Base-by-base conservation (phyloP, 2,329 filamentous ascomycete genomes). In the Microcyclosporella mali region DNA sequence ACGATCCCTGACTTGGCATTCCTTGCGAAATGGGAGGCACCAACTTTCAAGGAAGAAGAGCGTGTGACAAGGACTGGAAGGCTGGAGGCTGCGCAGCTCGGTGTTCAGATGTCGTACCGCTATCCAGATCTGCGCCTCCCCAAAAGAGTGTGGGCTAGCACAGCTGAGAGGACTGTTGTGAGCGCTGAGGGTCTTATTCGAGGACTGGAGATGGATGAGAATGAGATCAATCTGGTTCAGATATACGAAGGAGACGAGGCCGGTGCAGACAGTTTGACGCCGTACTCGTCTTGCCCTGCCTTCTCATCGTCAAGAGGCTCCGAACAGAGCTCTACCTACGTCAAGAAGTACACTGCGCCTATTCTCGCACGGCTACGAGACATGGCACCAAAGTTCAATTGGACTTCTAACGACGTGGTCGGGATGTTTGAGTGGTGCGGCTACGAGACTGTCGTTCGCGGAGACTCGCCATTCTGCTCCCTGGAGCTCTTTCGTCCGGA, bases 401-500 rank as follows among this genome's bases (percentile, higher is more conserved):
- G 84, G 63, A 82, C 77, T 0, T 62, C 70, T 16, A 67, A 71
- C 37, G 81, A 85, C 52, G 70, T 85, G 11, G 76, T 80, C 40
- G 81, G 74, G 28, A 79, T 85, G 37, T 79, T 80, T 0, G 84
- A 85, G 52, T 69, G 84, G n/a, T 86, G 82, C 52, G 82, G 79
- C 3, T 85, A 82, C 46, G 82, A 86, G 55, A 79, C 74, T 2
- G 81, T 85, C 54, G 83, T 85, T 50, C 78, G 70, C 0, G 81
- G 81, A 1, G 65, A 64, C 2, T 82, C 78, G 3, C 77, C 79
- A 0, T 84, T 77, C 67, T 85, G 82, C 57, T 70, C 75, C 40
- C 66, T 78, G 0, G 66, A 67, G 38, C 68, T 82, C 12, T 80
- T 83, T 53, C 79, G 73, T 2, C 68, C 81, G 27, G 67, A 77